These are phyloP conservation scores for Cyclotella choctawhatcheeana DNA, from an alignment of 108 stramenopile species.

Conservation along the genomic window DNA sequence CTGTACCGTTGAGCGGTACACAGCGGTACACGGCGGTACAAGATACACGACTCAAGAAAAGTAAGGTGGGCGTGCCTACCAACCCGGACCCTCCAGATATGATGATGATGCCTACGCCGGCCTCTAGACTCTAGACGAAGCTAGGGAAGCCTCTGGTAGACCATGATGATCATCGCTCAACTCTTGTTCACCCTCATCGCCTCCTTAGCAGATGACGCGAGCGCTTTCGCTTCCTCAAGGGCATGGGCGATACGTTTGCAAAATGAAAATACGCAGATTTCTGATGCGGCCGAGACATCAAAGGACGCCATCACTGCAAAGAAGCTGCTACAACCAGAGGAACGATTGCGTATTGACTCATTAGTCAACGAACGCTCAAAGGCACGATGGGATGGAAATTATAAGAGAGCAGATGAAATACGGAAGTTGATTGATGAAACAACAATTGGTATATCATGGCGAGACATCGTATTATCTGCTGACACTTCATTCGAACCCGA, in stretches of 20 bases:
- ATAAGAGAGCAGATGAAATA: conserved; percentile 53
- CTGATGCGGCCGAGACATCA: background rate
- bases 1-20: too few relatives aligned
- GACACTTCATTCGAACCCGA: background rate
- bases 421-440: conserved; percentile 40
- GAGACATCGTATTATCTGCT: conserved; percentile 15
- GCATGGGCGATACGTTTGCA: background rate
- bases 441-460: conserved; percentile 27
- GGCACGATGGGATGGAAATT: conserved; percentile 67
- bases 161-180: too few relatives aligned
- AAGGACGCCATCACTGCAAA: background rate
- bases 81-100: too few relatives aligned
- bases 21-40: too few relatives aligned
- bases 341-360: conserved; percentile 24
- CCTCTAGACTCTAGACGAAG: too few relatives aligned
- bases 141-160: too few relatives aligned
- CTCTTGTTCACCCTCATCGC: background rate
- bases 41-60: too few relatives aligned
- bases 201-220: background rate
- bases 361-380: conserved; percentile 56
- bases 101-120: too few relatives aligned
- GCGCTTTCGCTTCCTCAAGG: background rate
- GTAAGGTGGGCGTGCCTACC: too few relatives aligned
- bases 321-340: conserved; percentile 11
- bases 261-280: background rate